Conservation (phyloP, 106 monocot genomes). For the Cymbidium sinense region DNA sequence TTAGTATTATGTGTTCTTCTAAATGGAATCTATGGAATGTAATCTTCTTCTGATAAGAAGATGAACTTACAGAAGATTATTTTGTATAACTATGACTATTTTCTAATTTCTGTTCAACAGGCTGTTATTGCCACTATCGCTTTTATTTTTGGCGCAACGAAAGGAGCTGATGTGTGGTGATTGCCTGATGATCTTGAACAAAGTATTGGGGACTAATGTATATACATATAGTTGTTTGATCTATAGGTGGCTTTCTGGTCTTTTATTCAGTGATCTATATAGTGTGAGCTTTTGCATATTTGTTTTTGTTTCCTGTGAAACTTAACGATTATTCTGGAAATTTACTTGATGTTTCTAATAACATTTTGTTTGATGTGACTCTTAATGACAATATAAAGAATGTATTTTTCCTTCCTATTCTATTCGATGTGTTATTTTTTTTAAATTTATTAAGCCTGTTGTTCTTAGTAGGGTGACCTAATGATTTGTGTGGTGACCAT, state of each 20-base stretch:
- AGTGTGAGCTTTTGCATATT: neutral
- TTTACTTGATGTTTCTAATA: neutral
- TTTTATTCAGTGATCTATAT: neutral
- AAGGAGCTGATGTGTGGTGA: conserved; percentile 39
- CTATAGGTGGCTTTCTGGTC: neutral
- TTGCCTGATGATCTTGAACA: neutral
- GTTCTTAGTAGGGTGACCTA: too few species aligned
- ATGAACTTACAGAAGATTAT: conserved; percentile 1
- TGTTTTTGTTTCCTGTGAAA: neutral
- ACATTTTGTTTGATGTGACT: too few species aligned
- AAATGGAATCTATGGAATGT: neutral
- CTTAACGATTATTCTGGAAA: neutral
- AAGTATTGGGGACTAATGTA: neutral
- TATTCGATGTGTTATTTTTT: too few species aligned
- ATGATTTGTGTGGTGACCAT: too few species aligned
- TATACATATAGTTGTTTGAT: conserved; percentile 4
- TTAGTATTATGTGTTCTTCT: neutral
- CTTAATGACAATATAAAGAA: too few species aligned
- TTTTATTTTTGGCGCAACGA: conserved; percentile 39
- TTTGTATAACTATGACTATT: neutral
- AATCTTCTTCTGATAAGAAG: neutral
- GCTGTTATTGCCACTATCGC: conserved; percentile 52
- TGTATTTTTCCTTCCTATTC: too few species aligned
- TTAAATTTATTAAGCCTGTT: too few species aligned
- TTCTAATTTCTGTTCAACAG: conserved; percentile 17